Conservation (phyloP, 495 filamentous ascomycete genomes). For the Penicillium steckii region DNA sequence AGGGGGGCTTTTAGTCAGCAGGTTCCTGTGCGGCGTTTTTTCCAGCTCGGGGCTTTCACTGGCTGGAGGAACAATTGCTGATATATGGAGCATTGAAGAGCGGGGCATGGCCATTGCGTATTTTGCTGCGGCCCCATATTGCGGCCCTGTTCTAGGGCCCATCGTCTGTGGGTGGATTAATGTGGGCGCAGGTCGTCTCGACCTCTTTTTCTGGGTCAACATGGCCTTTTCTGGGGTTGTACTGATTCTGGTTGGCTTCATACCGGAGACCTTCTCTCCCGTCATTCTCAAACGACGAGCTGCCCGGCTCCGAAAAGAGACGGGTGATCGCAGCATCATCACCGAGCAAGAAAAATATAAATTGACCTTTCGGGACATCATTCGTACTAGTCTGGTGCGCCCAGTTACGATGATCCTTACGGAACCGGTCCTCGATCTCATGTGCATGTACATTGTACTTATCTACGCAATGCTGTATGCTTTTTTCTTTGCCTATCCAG, state of each 20-base stretch:
- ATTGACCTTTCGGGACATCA: slow-evolving; percentile 39
- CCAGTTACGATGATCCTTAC: slow-evolving; percentile 46
- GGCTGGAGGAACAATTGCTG: slow-evolving; percentile 49
- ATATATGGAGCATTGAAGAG: slow-evolving; percentile 51
- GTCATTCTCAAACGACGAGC: slow-evolving; percentile 30
- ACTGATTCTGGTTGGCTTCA: slow-evolving; percentile 44
- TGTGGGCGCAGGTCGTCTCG: no score
- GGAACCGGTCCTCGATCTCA: slow-evolving; percentile 46
- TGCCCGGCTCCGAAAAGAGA: slow-evolving; percentile 34
- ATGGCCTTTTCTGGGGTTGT: slow-evolving; percentile 35
- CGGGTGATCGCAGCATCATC: slow-evolving; percentile 45
- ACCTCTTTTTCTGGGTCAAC: slow-evolving; percentile 48
- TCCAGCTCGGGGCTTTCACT: slow-evolving; percentile 50
- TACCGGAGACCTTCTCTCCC: slow-evolving; percentile 37
- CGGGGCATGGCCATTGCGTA: slow-evolving; percentile 50
- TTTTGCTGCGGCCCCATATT: slow-evolving; percentile 44
- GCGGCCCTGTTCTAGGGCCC: slow-evolving; percentile 34
- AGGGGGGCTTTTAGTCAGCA: slow-evolving; percentile 44
- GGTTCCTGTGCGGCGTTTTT: slow-evolving; percentile 52
- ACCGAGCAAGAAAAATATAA: slow-evolving; percentile 43
- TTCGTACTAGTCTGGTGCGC: slow-evolving; percentile 48
- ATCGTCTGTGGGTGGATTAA: slow-evolving; percentile 44
- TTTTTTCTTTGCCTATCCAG: slow-evolving; percentile 25
- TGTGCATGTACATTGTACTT: slow-evolving; percentile 50
- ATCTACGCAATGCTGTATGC: slow-evolving; percentile 60